These are phyloP conservation scores for Saturnispora mendoncae DNA, from an alignment of 805 yeast species.

Conservation along the genomic window DNA sequence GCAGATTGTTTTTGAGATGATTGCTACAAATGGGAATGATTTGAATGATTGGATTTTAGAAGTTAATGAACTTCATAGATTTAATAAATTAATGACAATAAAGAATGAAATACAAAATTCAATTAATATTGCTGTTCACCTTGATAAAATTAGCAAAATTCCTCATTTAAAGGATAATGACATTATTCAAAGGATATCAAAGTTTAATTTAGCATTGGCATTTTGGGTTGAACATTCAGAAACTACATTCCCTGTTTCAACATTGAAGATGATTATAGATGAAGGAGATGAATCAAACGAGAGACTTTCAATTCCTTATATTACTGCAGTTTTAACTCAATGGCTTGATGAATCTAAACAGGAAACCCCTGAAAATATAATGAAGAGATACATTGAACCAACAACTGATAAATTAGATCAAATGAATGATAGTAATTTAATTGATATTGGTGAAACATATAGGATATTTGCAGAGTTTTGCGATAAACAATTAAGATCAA, in stretches of 20 bases:
- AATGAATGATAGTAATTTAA: conserved; percentile 14
- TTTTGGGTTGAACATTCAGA: conserved; percentile 58
- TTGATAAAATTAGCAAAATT: conserved; percentile 32
- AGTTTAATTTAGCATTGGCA: conserved; percentile 46
- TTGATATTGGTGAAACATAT: conserved; percentile 35
- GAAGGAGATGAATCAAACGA: background rate
- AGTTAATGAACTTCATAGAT: conserved; percentile 33
- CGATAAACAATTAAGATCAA: conserved; percentile 47
- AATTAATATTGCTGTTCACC: conserved; percentile 38
- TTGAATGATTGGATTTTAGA: conserved; percentile 18
- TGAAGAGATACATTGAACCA: conserved; percentile 47
- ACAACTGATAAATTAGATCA: conserved; percentile 25
- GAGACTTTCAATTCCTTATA: conserved; percentile 7
- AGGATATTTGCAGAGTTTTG: conserved; percentile 67
- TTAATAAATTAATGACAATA: conserved; percentile 34
- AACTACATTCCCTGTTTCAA: conserved; percentile 44
- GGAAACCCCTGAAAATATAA: conserved; percentile 52
- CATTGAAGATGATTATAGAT: conserved; percentile 34
- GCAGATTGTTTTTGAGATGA: conserved; percentile 29
- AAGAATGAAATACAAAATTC: conserved; percentile 39
- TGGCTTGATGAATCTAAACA: conserved; percentile 71
- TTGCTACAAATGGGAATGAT: background rate
- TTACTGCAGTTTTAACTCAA: conserved; percentile 37
- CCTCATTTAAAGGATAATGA: background rate
- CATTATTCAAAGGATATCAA: conserved; percentile 22